phyloP scores from a whole-genome alignment of 805 yeast genomes.

The Barnettozyma salicaria region DNA sequence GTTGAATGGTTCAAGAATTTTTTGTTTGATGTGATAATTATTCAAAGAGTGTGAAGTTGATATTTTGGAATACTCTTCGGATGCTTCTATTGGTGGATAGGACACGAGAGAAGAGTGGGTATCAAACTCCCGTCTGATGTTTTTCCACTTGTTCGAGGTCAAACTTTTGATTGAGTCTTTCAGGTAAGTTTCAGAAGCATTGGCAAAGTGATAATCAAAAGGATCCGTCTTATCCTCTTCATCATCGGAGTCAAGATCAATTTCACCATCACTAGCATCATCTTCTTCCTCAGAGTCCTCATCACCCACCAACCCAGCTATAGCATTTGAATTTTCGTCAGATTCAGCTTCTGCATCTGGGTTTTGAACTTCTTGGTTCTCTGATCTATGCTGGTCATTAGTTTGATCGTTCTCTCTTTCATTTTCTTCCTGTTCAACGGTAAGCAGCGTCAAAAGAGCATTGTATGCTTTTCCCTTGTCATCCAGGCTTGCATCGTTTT shows the following conservation, averaged over 20 bases:
- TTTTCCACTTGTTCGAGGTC: conserved; percentile 20
- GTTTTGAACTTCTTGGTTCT: conserved; percentile 20
- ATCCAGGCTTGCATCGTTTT: conserved; percentile 14
- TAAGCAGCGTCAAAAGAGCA: conserved; percentile 59
- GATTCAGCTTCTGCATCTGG: conserved; percentile 28
- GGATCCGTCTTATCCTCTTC: conserved; percentile 54
- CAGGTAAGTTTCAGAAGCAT: conserved; percentile 31
- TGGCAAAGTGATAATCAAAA: conserved; percentile 69
- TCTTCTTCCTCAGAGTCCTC: conserved; percentile 24
- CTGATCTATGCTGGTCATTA: conserved; percentile 15
- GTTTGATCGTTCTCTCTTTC: conserved; percentile 17
- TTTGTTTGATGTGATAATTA: conserved; percentile 42
- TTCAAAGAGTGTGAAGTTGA: conserved; percentile 22
- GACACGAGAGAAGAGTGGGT: conserved; percentile 21
- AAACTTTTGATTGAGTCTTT: conserved; percentile 34
- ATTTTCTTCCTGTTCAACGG: conserved; percentile 34
- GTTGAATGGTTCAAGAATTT: conserved; percentile 28
- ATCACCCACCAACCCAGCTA: conserved; percentile 20
- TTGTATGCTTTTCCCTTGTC: conserved; percentile 48
- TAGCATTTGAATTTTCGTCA: conserved; percentile 25
- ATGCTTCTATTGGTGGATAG: conserved; percentile 23
- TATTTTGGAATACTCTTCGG: conserved; percentile 17
- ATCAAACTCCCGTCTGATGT: conserved; percentile 19
- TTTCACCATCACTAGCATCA: conserved; percentile 26
- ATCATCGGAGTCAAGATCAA: conserved; percentile 24